These are phyloP conservation scores for Ziziphus jujuba DNA, from an alignment of 306 rosid genomes.

Conservation along the genomic window DNA sequence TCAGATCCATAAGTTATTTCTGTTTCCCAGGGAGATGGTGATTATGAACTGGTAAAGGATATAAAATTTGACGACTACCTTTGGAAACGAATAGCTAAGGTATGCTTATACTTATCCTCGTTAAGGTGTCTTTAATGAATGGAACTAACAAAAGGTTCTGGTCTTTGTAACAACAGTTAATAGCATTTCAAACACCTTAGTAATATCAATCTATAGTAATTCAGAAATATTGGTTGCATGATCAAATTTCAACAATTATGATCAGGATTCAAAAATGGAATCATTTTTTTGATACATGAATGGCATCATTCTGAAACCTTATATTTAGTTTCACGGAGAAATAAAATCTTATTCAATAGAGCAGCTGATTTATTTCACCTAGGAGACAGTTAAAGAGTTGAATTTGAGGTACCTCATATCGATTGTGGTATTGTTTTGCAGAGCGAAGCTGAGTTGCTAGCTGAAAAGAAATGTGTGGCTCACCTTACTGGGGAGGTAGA, in stretches of 20 bases:
- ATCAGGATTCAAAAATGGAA: background rate
- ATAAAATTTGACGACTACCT: conserved; percentile 79
- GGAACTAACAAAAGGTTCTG: background rate
- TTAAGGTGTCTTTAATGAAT: background rate
- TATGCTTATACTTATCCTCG: conserved; percentile 12
- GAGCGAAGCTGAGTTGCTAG: conserved; percentile 92
- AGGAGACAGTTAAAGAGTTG: background rate
- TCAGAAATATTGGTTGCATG: no score
- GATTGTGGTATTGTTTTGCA: conserved; percentile 25
- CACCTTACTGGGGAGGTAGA: conserved; percentile 95
- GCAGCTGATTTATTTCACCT: background rate
- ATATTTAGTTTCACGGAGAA: background rate
- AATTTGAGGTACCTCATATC: background rate
- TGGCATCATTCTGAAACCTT: background rate
- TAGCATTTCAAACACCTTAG: background rate
- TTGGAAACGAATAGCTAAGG: conserved; percentile 65
- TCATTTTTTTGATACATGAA: background rate
- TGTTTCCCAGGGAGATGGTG: conserved; percentile 78
- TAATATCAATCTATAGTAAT: background rate
- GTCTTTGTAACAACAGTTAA: background rate
- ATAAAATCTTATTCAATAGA: background rate
- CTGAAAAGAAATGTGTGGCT: conserved; percentile 96
- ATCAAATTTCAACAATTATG: no score
- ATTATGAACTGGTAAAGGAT: conserved; percentile 85
- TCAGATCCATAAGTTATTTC: background rate